Base-by-base conservation (phyloP, 2,329 filamentous ascomycete species). In the Sclerotinia minor region DNA sequence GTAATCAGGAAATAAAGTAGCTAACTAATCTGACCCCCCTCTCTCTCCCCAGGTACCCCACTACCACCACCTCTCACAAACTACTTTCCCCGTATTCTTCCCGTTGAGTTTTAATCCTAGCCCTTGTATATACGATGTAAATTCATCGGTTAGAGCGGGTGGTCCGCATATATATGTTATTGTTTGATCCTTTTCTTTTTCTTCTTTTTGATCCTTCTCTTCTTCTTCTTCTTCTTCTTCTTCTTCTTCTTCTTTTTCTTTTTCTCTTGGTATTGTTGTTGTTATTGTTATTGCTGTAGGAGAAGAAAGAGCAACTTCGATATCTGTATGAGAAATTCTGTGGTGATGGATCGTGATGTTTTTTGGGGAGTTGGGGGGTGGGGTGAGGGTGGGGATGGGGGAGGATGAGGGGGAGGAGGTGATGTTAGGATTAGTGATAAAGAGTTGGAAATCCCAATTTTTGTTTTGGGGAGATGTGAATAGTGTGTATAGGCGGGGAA, bases 31-130 rank as follows among this genome's bases (percentile, higher is more conserved):
- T 6, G 35, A 35, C 38, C 38, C 13, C 35, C 11, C 32, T 7
- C 32, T 35, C 32, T 7, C 8, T 13, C 38, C 35, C 35, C 35
- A 0, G 8, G 32, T 5, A 3, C 32, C 35, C 1, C 35, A 35
- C 9, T 11, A 55, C 53, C 53, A 55, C 53, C 53, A 55, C 15
- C 35, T 55, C 29, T 55, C 53, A 15, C 29, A 55, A 15, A 55
- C 21, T 21, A 55, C 32, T n/a, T 21, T 2, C 4, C 2, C 6
- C 11, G 6, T 19, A 17, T 38, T 19, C 6, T 35, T 38, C 1
- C 29, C 53, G 1, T 32, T 19, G 6, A 38, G 35, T 35, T 6
- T 7, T 35, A 35, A 1, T 35, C 32, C 35, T 6, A 35, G 35
- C 3, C 15, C 35, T 8, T 11, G 53, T n/a, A 55, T 7, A 45